A percentile compares a stretch with the other conserved stretches of the same genome.
phyloP scores from a whole-genome alignment of 768 basidiomycete species.

The Amanita inopinata region DNA sequence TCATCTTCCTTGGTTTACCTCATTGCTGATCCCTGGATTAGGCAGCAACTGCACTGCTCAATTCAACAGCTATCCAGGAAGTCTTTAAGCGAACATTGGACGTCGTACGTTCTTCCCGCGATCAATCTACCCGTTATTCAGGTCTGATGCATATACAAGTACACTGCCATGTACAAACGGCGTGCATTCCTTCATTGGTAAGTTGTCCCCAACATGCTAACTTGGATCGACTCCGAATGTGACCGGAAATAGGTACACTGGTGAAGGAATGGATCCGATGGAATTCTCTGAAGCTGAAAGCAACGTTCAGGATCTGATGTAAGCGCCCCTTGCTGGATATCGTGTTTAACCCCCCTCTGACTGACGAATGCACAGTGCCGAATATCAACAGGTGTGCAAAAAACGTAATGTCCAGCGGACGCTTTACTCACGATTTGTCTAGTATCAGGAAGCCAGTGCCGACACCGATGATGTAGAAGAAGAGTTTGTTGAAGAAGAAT shows the following conservation, averaged over 20 bases:
- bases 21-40: conserved; percentile 17
- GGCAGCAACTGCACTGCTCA: conserved; percentile 64
- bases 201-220: conserved; percentile 7
- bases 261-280: conserved; percentile 85
- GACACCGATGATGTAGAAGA: conserved; percentile 18
- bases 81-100: conserved; percentile 66
- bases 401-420: background rate
- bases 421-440: background rate
- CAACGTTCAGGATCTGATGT: conserved; percentile 75
- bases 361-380: conserved; percentile 40
- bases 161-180: conserved; percentile 73
- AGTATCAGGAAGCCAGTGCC: conserved; percentile 28
- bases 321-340: conserved; percentile 21
- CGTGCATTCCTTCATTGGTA: conserved; percentile 82
- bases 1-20: background rate
- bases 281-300: conserved; percentile 86
- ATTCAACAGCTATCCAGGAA: conserved; percentile 81
- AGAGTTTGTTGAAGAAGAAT: conserved; percentile 10
- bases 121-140: background rate
- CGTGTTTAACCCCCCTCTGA: conserved; percentile 2
- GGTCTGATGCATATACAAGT: conserved; percentile 31
- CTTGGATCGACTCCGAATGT: background rate
- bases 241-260: conserved; percentile 49
- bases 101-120: conserved; percentile 29
- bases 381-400: conserved; percentile 72